Conservation (phyloP, 163 green algal species). For the Volvox carteri region DNA sequence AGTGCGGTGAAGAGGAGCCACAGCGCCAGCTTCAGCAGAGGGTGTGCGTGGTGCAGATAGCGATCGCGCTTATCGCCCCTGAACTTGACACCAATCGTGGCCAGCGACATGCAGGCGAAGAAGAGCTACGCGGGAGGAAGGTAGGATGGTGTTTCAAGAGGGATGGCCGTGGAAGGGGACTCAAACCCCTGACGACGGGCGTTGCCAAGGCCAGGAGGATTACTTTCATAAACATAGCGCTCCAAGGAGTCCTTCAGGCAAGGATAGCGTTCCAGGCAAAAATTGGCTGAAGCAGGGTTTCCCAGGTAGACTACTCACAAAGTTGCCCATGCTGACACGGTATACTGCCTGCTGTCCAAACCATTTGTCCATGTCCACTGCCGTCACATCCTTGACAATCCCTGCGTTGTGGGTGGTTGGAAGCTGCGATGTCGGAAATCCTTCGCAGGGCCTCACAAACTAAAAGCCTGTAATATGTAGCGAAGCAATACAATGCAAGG, state of each 20-base stretch:
- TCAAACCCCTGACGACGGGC: no score
- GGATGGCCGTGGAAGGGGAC: no score
- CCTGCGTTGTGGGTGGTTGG: slow-evolving; percentile 67
- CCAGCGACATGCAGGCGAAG: slow-evolving; percentile 87
- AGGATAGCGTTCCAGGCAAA: no score
- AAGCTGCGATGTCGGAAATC: background rate
- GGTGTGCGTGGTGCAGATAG: slow-evolving; percentile 93
- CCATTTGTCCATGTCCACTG: slow-evolving; percentile 85
- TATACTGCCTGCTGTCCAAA: slow-evolving; percentile 98
- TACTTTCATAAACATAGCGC: no score
- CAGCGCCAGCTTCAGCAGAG: slow-evolving; percentile 90
- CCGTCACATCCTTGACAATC: slow-evolving; percentile 81
- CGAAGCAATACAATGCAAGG: background rate
- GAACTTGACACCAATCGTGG: slow-evolving; percentile 89
- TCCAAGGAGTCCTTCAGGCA: no score
- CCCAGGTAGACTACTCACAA: slow-evolving; percentile 74
- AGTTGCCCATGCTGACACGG: slow-evolving; percentile 94
- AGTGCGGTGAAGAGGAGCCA: slow-evolving; percentile 90
- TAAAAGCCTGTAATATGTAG: background rate
- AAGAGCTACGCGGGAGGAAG: slow-evolving; percentile 78
- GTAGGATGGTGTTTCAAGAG: no score
- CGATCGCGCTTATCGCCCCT: slow-evolving; percentile 88
- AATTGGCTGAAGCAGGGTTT: no score
- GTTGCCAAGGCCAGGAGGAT: no score
- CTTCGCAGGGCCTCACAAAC: background rate